phyloP scores from a whole-genome alignment of 805 yeast species.

The Barnettozyma wickerhamii region DNA sequence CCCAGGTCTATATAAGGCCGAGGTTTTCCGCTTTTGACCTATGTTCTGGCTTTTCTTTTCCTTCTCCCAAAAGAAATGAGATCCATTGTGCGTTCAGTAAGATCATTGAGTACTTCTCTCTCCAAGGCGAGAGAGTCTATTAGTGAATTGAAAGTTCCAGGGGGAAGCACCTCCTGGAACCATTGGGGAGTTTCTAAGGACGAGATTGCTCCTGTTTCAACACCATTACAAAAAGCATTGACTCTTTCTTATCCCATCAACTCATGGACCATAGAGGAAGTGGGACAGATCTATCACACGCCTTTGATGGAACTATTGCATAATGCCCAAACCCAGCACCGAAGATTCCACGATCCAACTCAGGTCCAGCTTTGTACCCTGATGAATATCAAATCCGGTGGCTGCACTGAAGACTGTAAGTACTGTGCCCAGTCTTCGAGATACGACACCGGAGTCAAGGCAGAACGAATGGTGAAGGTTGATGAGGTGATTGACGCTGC shows the following conservation, averaged over 20 bases:
- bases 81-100: no score
- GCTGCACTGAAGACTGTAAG: slow-evolving; percentile 78
- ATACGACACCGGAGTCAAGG: slow-evolving; percentile 66
- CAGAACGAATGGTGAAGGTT: slow-evolving; percentile 56
- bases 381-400: slow-evolving; percentile 73
- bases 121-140: no score
- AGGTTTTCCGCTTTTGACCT: no score
- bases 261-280: slow-evolving; percentile 58
- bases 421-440: slow-evolving; percentile 76
- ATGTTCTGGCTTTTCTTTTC: no score
- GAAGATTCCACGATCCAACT: slow-evolving; percentile 60
- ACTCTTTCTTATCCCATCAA: slow-evolving; percentile 28
- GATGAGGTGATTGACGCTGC: slow-evolving; percentile 67
- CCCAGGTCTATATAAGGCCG: no score
- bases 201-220: neutral
- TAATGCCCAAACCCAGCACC: slow-evolving; percentile 60
- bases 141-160: no score
- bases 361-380: slow-evolving; percentile 75
- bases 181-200: no score
- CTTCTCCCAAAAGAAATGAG: no score
- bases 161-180: no score
- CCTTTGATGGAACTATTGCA: slow-evolving; percentile 61
- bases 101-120: no score
- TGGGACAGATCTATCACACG: slow-evolving; percentile 55
- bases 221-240: slow-evolving; percentile 28